Percentiles rank a stretch among this genome's conserved stretches.
Evolutionary conservation across 2,329 filamentous ascomycete genomes (phyloP).

Genomic region (Aspergillus pseudonomiae): DNA sequence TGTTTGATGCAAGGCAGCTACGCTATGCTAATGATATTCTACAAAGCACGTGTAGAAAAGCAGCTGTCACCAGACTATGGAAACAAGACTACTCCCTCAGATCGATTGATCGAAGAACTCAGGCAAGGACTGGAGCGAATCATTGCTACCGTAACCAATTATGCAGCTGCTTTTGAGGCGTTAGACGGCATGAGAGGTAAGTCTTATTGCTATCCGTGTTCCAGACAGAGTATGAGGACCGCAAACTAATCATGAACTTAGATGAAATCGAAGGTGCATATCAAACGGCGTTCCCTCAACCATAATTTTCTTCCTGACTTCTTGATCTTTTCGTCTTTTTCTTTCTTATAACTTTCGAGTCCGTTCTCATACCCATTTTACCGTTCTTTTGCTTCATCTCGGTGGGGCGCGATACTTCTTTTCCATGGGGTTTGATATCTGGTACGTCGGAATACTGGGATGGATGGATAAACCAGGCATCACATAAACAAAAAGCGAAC

Average conservation of each 20-base stretch:
- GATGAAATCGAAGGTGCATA: slow-evolving; percentile 49
- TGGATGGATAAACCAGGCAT: neutral
- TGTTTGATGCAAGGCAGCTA: slow-evolving; percentile 53
- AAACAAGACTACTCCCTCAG: slow-evolving; percentile 28
- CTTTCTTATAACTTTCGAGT: neutral
- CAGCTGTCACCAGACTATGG: slow-evolving; percentile 30
- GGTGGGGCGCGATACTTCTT: slow-evolving; percentile 12
- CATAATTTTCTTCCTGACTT: slow-evolving; percentile 10
- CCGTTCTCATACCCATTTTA: slow-evolving; percentile 11
- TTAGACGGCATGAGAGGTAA: slow-evolving; percentile 49
- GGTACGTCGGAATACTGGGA: slow-evolving; percentile 1
- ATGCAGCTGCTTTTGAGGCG: slow-evolving; percentile 47
- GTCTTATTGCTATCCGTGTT: slow-evolving; percentile 4
- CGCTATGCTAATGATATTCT: slow-evolving; percentile 50
- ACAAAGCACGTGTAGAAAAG: slow-evolving; percentile 44
- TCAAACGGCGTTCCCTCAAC: slow-evolving; percentile 43
- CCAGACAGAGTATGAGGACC: neutral
- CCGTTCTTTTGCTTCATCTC: slow-evolving; percentile 9
- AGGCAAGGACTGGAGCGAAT: slow-evolving; percentile 42
- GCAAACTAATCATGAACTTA: slow-evolving; percentile 16
- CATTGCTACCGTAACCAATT: slow-evolving; percentile 42
- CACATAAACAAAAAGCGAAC: neutral
- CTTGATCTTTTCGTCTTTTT: neutral
- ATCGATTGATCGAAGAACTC: slow-evolving; percentile 40
- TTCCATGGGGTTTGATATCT: neutral